Percentiles rank a stretch among this genome's conserved stretches.
phyloP scores from a whole-genome alignment of 2,329 filamentous ascomycete species.

The Dichotomopilus funicola region DNA sequence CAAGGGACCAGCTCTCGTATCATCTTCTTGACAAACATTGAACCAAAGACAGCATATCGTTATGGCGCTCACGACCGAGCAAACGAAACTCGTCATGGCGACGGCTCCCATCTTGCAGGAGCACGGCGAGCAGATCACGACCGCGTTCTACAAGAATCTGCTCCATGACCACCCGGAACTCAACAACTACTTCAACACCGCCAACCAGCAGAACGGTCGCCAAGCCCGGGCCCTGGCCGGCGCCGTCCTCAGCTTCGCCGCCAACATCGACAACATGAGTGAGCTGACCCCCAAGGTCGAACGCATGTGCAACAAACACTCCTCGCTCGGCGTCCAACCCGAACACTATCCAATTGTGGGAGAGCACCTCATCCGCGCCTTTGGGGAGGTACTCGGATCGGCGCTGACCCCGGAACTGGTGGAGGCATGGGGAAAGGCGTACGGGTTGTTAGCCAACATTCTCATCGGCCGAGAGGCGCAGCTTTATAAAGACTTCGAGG shows the following conservation, averaged over 20 bases:
- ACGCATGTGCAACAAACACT: conserved; percentile 65
- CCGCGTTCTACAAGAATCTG: conserved; percentile 66
- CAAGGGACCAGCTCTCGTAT: neutral
- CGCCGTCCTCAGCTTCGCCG: conserved; percentile 63
- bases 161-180: conserved; percentile 59
- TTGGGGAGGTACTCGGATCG: conserved; percentile 59
- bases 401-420: conserved; percentile 59
- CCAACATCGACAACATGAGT: conserved; percentile 59
- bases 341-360: conserved; percentile 67
- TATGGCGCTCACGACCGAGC: conserved; percentile 42
- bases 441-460: conserved; percentile 66
- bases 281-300: conserved; percentile 49
- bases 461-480: conserved; percentile 60
- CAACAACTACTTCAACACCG: conserved; percentile 63
- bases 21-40: neutral
- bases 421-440: conserved; percentile 64
- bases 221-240: conserved; percentile 57
- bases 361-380: conserved; percentile 60
- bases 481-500: conserved; percentile 54
- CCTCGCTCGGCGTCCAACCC: conserved; percentile 59
- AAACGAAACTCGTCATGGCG: conserved; percentile 60
- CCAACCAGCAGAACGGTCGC: conserved; percentile 56
- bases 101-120: conserved; percentile 63
- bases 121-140: conserved; percentile 62
- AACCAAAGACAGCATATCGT: neutral